Conservation (phyloP, 75 land plant species). For the Pinus taeda region DNA sequence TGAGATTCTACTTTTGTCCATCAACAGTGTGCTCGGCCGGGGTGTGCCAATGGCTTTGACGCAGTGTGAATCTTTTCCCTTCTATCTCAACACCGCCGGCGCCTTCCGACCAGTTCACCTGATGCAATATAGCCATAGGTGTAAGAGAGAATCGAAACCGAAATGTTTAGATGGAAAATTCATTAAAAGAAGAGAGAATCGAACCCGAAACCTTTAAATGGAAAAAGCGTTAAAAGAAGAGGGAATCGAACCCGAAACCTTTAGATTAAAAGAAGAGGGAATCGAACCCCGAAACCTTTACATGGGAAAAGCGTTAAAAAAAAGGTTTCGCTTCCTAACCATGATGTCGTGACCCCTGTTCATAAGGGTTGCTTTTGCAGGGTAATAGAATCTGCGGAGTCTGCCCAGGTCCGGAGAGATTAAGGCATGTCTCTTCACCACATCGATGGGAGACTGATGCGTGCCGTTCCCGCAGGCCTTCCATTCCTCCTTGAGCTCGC, state of each 20-base stretch:
- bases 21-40: conserved; percentile 42
- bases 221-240: no score
- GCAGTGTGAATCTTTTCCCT: conserved; percentile 19
- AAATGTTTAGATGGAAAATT: neutral
- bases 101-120: conserved; percentile 18
- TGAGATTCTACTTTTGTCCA: conserved; percentile 16
- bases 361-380: conserved; percentile 9
- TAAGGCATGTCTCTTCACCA: neutral
- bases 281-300: neutral
- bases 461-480: conserved; percentile 21
- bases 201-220: no score
- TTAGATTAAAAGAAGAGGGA: neutral
- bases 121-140: neutral
- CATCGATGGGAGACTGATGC: conserved; percentile 35
- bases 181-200: neutral
- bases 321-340: neutral
- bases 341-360: conserved; percentile 23
- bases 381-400: neutral
- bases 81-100: conserved; percentile 31
- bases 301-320: neutral
- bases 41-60: conserved; percentile 36
- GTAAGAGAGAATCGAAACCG: neutral
- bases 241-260: neutral
- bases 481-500: conserved; percentile 31
- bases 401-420: neutral